Evolutionary conservation across 805 yeast genomes (phyloP), one percentile per base, ranked within the genome.

Genomic region (Pichia scutulata): DNA sequence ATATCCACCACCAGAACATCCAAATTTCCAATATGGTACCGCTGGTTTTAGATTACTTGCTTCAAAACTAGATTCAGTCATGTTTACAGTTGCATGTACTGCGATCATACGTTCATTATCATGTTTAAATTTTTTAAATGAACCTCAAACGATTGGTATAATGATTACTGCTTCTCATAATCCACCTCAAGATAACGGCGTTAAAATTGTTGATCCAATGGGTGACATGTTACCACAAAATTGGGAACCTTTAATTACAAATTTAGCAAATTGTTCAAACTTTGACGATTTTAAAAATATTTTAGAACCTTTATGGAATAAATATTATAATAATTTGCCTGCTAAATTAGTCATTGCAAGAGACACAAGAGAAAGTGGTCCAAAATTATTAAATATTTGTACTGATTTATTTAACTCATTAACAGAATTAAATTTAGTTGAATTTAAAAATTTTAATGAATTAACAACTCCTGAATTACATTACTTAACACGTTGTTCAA

Each of bases 121-220:
- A 53, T 69, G 86, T 30, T 69, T 70, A 1, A 52, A 52, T 13
- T 87, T 92, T 1, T 4, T 2, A 7, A 14, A 28, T 3, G 3
- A 25, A 8, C 45, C 48, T 10, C 72, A 84, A 58, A 78, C 85
- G 9, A 77, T 90, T 28, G 99, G 99, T n/a, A 84, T 90, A 13
- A 92, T 93, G 97, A 83, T 93, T 61, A 93, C 97, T 1, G 97
- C 97, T 0, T 86, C 95, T 0, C 97, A 89, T 66, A 89, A 89
- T 60, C 97, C 97, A 0, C 96, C 97, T 0, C 72, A 73, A 41
- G 97, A 90, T 64, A 89, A 89, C 59, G 97, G 97, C 26, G 92
- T 89, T 46, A 92, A 92, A 68, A 74, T 93, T n/a, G 88, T 92
- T 23, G 98, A 92, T 57, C 97, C 98, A 1, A 69, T 76, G 63